A percentile compares a stretch with the other conserved stretches of the same genome.
Evolutionary conservation across 2,329 filamentous ascomycete genomes (phyloP).

Genomic region (Neonectria neomacrospora): DNA sequence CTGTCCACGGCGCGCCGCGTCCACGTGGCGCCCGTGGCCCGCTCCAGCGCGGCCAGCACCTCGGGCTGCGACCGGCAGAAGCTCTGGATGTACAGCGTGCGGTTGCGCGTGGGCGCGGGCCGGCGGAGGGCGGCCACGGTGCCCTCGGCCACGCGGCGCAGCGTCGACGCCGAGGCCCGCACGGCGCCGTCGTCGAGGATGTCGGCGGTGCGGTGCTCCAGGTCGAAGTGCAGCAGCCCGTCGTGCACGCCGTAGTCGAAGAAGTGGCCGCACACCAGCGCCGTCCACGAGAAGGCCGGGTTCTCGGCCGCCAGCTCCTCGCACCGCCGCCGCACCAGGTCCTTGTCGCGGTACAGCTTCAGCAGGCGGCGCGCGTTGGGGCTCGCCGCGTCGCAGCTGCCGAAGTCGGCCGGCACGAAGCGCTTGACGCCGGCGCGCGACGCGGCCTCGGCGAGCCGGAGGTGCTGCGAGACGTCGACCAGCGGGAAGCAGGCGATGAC

Average conservation of each 20-base stretch:
- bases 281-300: constrained; percentile 63
- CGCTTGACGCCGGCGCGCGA: constrained; percentile 68
- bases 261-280: constrained; percentile 56
- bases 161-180: constrained; percentile 60
- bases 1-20: constrained; percentile 49
- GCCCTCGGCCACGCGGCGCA: constrained; percentile 60
- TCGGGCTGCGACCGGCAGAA: constrained; percentile 60
- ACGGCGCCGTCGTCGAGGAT: constrained; percentile 64
- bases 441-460: constrained; percentile 67
- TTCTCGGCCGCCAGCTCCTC: constrained; percentile 46
- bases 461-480: constrained; percentile 56
- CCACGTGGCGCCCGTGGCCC: constrained; percentile 57
- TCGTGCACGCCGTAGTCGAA: constrained; percentile 61
- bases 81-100: constrained; percentile 58
- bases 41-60: constrained; percentile 61
- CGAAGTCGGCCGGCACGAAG: constrained; percentile 71
- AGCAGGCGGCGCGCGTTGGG: constrained; percentile 49
- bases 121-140: constrained; percentile 62
- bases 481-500: constrained; percentile 57
- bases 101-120: constrained; percentile 64
- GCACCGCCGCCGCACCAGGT: constrained; percentile 46
- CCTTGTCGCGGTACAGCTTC: constrained; percentile 51
- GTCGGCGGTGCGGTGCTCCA: constrained; percentile 54
- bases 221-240: constrained; percentile 56
- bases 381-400: constrained; percentile 51